Conservation (phyloP, 345 rosid species). For the Brassica nigra region DNA sequence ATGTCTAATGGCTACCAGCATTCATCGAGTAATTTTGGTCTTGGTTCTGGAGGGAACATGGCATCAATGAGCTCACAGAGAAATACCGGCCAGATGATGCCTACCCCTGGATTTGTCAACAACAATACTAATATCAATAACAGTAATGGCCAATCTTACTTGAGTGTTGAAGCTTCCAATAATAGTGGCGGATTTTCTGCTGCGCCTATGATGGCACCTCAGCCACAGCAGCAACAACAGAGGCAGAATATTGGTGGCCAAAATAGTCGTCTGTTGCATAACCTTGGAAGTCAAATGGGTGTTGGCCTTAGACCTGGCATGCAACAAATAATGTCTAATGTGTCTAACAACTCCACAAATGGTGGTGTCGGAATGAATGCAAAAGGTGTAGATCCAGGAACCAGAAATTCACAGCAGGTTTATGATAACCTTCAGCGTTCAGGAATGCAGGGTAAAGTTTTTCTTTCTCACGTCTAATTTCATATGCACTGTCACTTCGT, state of each 20-base stretch:
- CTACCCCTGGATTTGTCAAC: slow-evolving; percentile 88
- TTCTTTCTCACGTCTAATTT: slow-evolving; percentile 9
- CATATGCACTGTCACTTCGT: slow-evolving; percentile 6
- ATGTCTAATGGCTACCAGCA: slow-evolving; percentile 83
- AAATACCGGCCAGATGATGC: slow-evolving; percentile 88
- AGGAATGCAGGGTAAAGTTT: slow-evolving; percentile 61
- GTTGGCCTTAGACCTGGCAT: slow-evolving; percentile 70
- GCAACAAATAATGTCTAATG: slow-evolving; percentile 76
- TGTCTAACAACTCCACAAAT: slow-evolving; percentile 68
- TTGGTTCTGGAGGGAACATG: slow-evolving; percentile 78
- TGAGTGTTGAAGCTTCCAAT: slow-evolving; percentile 65
- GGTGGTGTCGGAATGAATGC: slow-evolving; percentile 72
- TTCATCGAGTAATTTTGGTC: slow-evolving; percentile 63
- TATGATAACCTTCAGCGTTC: slow-evolving; percentile 74
- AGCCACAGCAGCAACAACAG: slow-evolving; percentile 60
- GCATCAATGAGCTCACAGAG: slow-evolving; percentile 68
- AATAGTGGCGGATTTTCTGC: slow-evolving; percentile 68
- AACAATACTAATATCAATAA: slow-evolving; percentile 47
- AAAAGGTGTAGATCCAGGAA: slow-evolving; percentile 52
- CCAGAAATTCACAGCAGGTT: slow-evolving; percentile 67
- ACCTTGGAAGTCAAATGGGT: slow-evolving; percentile 78
- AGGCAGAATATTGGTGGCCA: slow-evolving; percentile 69
- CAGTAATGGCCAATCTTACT: slow-evolving; percentile 54
- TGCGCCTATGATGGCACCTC: slow-evolving; percentile 62
- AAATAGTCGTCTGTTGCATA: slow-evolving; percentile 72